These are phyloP conservation scores for Diaporthe velutina DNA, from an alignment of 2,329 filamentous ascomycete species.

Conservation along the genomic window DNA sequence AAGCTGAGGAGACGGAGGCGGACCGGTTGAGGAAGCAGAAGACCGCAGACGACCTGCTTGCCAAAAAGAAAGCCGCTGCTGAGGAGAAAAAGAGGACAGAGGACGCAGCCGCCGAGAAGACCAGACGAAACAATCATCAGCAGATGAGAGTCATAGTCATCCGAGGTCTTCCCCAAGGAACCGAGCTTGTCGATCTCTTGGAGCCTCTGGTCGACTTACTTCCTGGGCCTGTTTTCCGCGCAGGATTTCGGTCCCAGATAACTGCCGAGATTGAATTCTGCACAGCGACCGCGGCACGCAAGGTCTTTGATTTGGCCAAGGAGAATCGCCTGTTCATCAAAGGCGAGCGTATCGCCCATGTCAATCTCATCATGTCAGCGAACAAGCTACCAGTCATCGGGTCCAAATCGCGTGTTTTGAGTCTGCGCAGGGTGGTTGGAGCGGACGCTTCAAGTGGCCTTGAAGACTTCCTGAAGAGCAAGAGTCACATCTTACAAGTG, in stretches of 20 bases:
- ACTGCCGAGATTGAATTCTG: not conserved
- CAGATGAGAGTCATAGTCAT: not conserved
- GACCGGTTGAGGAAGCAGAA: not conserved
- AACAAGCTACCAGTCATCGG: not conserved
- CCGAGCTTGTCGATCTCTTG: not conserved
- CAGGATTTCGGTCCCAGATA: not conserved
- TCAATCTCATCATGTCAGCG: not conserved
- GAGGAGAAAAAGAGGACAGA: not conserved
- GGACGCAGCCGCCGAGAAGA: not conserved
- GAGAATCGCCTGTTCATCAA: not conserved
- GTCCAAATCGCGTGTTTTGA: not conserved
- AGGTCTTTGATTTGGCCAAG: not conserved
- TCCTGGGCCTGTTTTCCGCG: not conserved
- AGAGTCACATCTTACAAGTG: not conserved
- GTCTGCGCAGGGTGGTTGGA: fast-evolving
- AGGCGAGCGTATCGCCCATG: no score
- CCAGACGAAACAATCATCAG: not conserved
- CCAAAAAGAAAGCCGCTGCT: not conserved
- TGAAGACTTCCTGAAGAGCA: not conserved
- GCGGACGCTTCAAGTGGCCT: no score
- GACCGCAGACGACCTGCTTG: not conserved
- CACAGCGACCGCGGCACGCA: not conserved
- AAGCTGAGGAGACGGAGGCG: not conserved
- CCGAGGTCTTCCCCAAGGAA: not conserved
- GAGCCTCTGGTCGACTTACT: not conserved